A percentile compares a stretch with the other conserved stretches of the same genome.
Evolutionary conservation across 805 yeast species (phyloP).

Genomic region (Hanseniaspora vineae): DNA sequence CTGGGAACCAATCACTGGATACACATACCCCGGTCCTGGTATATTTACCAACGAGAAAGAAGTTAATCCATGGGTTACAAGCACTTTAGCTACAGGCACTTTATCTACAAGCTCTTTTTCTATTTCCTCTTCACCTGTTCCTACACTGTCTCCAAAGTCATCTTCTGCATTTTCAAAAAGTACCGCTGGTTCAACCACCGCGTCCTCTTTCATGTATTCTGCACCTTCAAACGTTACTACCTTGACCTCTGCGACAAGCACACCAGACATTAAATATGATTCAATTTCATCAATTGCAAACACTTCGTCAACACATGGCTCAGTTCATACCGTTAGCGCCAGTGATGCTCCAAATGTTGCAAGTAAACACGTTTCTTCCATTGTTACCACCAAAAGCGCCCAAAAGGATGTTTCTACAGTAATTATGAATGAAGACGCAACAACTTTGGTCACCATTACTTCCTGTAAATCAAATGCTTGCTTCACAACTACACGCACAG

Average conservation of each 20-base stretch:
- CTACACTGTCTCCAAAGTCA: background rate
- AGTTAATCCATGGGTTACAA: constrained; percentile 6
- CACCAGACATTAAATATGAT: no score
- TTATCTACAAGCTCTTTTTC: background rate
- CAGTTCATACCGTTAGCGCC: no score
- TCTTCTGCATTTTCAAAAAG: background rate
- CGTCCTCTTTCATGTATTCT: no score
- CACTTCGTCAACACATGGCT: no score
- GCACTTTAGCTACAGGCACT: background rate
- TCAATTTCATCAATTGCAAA: no score
- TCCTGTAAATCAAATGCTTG: constrained; percentile 22
- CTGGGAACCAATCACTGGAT: constrained; percentile 2
- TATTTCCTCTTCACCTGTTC: no score
- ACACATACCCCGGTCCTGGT: constrained; percentile 5
- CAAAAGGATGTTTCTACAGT: constrained; percentile 9
- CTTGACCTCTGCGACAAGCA: no score
- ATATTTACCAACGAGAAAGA: constrained; percentile 5
- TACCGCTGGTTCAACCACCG: background rate
- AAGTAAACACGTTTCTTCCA: no score
- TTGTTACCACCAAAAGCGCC: no score
- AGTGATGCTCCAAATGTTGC: no score
- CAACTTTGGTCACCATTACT: constrained; percentile 25
- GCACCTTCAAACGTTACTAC: no score
- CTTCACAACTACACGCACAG: constrained; percentile 21
- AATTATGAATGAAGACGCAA: constrained; percentile 13